Conservation (phyloP, 768 basidiomycete species). For the Amanita subjunquillea region DNA sequence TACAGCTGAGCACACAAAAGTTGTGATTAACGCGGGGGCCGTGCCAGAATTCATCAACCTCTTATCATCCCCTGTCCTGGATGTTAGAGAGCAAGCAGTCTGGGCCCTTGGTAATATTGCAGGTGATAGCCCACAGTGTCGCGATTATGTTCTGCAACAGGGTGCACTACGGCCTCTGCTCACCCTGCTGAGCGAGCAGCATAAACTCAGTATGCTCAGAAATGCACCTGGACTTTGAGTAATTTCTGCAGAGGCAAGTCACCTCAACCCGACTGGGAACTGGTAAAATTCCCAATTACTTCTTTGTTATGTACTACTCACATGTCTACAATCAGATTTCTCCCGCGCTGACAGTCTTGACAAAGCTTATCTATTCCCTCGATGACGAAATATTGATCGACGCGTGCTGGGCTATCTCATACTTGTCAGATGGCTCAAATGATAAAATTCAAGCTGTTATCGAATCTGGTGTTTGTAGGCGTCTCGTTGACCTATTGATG, state of each 20-base stretch:
- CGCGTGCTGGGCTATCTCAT: constrained; percentile 99
- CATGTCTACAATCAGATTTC: constrained; percentile 61
- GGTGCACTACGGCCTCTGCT: constrained; percentile 91
- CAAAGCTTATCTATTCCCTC: constrained; percentile 96
- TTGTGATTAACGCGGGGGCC: constrained; percentile 89
- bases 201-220: constrained; percentile 97
- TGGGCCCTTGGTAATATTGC: constrained; percentile 99
- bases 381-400: constrained; percentile 99
- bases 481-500: constrained; percentile 96
- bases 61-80: constrained; percentile 85
- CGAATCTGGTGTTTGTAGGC: constrained; percentile 94
- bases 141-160: constrained; percentile 91
- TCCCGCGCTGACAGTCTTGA: constrained; percentile 91
- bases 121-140: constrained; percentile 94
- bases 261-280: constrained; percentile 96
- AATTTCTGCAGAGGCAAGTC: constrained; percentile 99
- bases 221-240: constrained; percentile 99
- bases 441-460: constrained; percentile 99
- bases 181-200: constrained; percentile 84
- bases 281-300: constrained; percentile 42
- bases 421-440: constrained; percentile 96
- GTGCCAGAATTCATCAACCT: constrained; percentile 98
- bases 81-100: constrained; percentile 98
- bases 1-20: constrained; percentile 96
- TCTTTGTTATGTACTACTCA: constrained; percentile 7